Base-by-base conservation (phyloP, 2,329 filamentous ascomycete species). In the Dothistroma pini region DNA sequence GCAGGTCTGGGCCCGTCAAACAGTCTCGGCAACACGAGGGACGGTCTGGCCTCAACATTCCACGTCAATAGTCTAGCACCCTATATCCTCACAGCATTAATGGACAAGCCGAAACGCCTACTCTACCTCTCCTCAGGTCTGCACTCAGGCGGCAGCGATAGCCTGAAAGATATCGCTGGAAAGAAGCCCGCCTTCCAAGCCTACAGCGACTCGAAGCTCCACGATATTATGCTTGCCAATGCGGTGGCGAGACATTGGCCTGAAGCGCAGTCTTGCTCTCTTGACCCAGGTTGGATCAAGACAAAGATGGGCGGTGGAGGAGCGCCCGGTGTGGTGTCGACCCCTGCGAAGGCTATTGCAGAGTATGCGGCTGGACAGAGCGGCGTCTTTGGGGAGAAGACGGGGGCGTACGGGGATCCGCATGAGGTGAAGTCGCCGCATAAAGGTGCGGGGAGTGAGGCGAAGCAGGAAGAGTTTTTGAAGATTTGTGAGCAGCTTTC, bases 21-120 rank as follows among this genome's bases (percentile, higher is more conserved):
- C 16, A 75, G 70, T 48, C 77, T 72, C 62, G 72, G 68, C 56
- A 79, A 78, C 59, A 82, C 79, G 0, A 69, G 67, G 4, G 79
- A 83, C 47, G 78, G 77, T 10, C 75, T 84, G 22, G 79, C 82
- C 0, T 75, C 76, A 1, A 75, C 84, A 0, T 82, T 84, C 53
- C 78, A 81, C 0, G 82, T 85, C 51, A 86, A 86, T 66, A 83
- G 78, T 0, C 66, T 86, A 0, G 83, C 84, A 16, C 84, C 84
- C 0, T 86, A 85, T 64, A 75, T 86, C 5, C 74, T 86, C 2
- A 81, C 83, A 0, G 79, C 76, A 29, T 69, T 83, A 10, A 79
- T 86, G 71, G 69, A 76, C 2, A 76, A 75, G 19, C 83, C 80
- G 0, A 79, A 78, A 60, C 72, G 83, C 8, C 70, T 86, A 11